Evolutionary conservation across 345 rosid genomes (phyloP).

Genomic region (Salix suchowensis): DNA sequence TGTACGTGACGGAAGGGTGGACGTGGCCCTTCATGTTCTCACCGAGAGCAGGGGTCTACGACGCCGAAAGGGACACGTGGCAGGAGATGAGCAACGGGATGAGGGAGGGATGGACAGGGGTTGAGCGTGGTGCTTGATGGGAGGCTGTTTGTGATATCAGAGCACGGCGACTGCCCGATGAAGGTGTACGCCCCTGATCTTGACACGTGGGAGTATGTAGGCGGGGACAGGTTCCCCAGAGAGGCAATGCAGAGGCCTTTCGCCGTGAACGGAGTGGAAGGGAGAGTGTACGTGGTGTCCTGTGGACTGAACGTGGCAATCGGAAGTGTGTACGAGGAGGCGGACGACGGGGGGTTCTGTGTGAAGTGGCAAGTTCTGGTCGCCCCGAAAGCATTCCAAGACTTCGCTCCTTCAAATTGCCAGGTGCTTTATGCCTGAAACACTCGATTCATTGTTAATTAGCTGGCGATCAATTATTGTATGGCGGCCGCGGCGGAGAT

Average conservation of each 20-base stretch:
- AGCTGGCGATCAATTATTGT: too few species aligned
- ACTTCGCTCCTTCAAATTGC: slow-evolving; percentile 50
- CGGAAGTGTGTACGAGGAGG: slow-evolving; percentile 34
- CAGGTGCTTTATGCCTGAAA: slow-evolving; percentile 52
- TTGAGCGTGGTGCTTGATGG: slow-evolving; percentile 38
- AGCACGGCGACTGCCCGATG: slow-evolving; percentile 61
- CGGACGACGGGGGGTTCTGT: slow-evolving; percentile 19
- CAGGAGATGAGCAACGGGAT: slow-evolving; percentile 52
- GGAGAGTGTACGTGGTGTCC: slow-evolving; percentile 50
- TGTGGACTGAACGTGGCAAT: slow-evolving; percentile 50
- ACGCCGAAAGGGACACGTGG: slow-evolving; percentile 48
- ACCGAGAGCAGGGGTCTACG: slow-evolving; percentile 58
- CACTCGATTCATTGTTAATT: too few species aligned
- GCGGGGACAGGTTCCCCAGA: slow-evolving; percentile 50
- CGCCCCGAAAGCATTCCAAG: slow-evolving; percentile 35
- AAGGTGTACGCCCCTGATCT: slow-evolving; percentile 44
- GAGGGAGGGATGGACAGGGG: slow-evolving; percentile 79
- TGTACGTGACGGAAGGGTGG: slow-evolving; percentile 78
- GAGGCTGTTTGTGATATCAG: slow-evolving; percentile 53
- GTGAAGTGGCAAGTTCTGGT: slow-evolving; percentile 46
- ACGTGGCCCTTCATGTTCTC: slow-evolving; percentile 69
- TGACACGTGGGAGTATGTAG: slow-evolving; percentile 56
- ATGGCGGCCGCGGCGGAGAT: too few species aligned
- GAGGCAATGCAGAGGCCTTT: slow-evolving; percentile 46
- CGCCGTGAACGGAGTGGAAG: slow-evolving; percentile 43